Evolutionary conservation across 2,329 filamentous ascomycete species (phyloP).

Genomic region (Trichophyton verrucosum): DNA sequence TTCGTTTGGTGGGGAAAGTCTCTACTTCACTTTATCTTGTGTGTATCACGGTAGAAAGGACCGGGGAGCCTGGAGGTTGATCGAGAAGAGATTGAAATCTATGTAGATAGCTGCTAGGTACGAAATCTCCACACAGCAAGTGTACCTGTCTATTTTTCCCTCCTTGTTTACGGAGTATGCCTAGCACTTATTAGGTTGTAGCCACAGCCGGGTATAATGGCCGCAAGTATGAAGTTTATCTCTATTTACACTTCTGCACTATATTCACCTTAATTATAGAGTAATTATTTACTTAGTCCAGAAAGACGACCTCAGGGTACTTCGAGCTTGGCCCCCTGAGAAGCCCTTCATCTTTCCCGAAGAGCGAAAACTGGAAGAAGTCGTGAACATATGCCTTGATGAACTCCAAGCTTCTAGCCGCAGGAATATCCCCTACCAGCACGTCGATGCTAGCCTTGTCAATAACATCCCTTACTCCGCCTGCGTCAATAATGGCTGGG

Average conservation of each 20-base stretch:
- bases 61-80: not conserved
- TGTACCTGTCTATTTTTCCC: not conserved
- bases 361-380: constrained; percentile 2
- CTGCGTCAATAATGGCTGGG: constrained; percentile 11
- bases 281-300: not conserved
- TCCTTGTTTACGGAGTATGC: too few species aligned
- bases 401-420: not conserved
- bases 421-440: not conserved
- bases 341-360: constrained; percentile 3
- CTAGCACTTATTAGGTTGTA: too few species aligned
- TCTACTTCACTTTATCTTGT: not conserved
- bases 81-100: not conserved
- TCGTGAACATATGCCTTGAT: not conserved
- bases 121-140: not conserved
- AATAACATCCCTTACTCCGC: not conserved
- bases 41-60: not conserved
- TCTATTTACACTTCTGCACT: too few species aligned
- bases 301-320: not conserved
- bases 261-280: not conserved
- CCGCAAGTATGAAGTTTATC: too few species aligned
- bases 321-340: not conserved
- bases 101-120: not conserved
- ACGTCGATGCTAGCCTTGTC: not conserved
- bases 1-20: not conserved
- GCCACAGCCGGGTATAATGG: too few species aligned